Base-by-base conservation (phyloP, 108 stramenopile genomes). In the Skeletonema costatum region DNA sequence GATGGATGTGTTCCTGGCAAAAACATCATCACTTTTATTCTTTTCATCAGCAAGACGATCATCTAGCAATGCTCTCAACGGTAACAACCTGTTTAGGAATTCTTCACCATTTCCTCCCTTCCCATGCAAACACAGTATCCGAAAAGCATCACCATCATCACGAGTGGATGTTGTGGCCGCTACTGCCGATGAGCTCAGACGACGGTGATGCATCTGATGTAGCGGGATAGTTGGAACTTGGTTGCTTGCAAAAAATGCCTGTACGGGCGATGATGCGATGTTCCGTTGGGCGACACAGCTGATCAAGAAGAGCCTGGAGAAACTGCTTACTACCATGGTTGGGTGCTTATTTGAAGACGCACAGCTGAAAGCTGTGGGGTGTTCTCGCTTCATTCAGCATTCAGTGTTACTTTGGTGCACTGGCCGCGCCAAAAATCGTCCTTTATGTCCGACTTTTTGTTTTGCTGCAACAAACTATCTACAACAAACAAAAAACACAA, bases 41-140 rank as follows among this genome's bases (percentile, higher is more conserved):
- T 29, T 19, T 17, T 68, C 11, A 14, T 21, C 53, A 29, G 68
- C 71, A 11, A 87, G 33, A 1, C 83, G 66, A 41, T 74, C 62
- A 29, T 83, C 59, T 3, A 77, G 14, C 14, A 83, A 17, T 11
- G 81, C 68, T 33, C 73, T 21, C 50, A 91, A 64, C 33, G 85
- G 81, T 13, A 5, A 19, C 75, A 84, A 63, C 30, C n/a, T 48
- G 17, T 79, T 62, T 7, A 80, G 44, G 64, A 92, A 95, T 46
- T 73, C 60, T 39, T 78, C 50, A 14, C 85, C 94, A 42, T 60
- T 84, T 17, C 86, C 94, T 70, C 81, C 94, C 81, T 90, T 95
- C 16, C 94, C 94, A 73, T 95, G 94, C 5, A 95, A 77, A 46
- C 90, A 92, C 30, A 95, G 70, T 19, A 93, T 82, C 19, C 88